A percentile compares a stretch with the other conserved stretches of the same genome.
Conservation (phyloP, 2,329 filamentous ascomycete species). For the Boeremia lycopersici region DNA sequence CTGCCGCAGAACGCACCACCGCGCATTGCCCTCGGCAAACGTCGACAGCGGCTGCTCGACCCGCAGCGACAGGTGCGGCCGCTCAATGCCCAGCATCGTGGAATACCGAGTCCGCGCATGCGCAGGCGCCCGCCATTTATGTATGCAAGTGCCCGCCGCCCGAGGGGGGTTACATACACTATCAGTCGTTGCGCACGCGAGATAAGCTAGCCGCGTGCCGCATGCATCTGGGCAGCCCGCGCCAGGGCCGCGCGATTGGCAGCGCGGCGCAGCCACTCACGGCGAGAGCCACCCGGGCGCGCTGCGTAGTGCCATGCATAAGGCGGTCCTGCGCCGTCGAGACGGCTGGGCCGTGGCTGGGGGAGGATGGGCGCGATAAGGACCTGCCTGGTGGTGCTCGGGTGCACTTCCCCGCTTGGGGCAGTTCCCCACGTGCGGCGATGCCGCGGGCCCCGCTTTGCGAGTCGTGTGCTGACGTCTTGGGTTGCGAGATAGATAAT, state of each 20-base stretch:
- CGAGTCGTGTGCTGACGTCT: too few species aligned
- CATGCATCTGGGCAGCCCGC: slow-evolving; percentile 1
- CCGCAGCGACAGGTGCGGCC: slow-evolving; percentile 47
- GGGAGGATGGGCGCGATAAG: slow-evolving; percentile 12
- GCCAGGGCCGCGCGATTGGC: neutral
- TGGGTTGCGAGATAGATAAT: too few species aligned
- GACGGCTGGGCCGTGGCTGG: neutral
- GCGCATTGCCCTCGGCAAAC: slow-evolving; percentile 51
- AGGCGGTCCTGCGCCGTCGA: neutral
- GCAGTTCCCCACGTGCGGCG: slow-evolving; percentile 7
- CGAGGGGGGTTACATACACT: slow-evolving; percentile 7
- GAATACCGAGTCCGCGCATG: too few species aligned
- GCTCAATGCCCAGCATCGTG: slow-evolving; percentile 42
- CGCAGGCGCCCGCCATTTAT: too few species aligned
- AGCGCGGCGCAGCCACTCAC: slow-evolving; percentile 5
- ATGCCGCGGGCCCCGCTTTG: too few species aligned
- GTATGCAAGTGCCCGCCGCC: too few species aligned
- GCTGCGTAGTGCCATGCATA: neutral
- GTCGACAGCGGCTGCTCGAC: slow-evolving; percentile 54
- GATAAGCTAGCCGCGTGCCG: slow-evolving; percentile 14
- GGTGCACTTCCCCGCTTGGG: slow-evolving; percentile 12
- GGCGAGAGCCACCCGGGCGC: neutral
- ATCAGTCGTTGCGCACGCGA: slow-evolving; percentile 10
- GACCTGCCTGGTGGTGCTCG: neutral
- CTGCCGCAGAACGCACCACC: slow-evolving; percentile 33